Conservation (phyloP, 2,329 filamentous ascomycete species). For the Hortaea sp. region DNA sequence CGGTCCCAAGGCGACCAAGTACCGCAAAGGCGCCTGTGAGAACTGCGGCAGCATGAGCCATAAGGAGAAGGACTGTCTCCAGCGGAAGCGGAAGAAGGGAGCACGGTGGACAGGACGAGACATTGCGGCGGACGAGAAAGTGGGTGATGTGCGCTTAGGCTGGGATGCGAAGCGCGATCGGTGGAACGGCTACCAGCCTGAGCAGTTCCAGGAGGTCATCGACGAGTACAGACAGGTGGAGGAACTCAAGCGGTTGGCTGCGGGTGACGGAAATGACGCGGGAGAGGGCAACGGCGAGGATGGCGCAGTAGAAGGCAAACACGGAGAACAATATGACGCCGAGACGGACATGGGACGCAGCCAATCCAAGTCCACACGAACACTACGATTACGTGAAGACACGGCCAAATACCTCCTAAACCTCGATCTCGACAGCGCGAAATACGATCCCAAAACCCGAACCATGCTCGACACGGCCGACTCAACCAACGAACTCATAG, state of each 20-base stretch:
- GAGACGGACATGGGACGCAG: constrained; percentile 95
- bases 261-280: constrained; percentile 35
- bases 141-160: constrained; percentile 76
- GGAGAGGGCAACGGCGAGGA: constrained; percentile 37
- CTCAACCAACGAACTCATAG: constrained; percentile 69
- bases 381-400: constrained; percentile 86
- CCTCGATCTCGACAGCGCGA: constrained; percentile 88
- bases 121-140: constrained; percentile 82
- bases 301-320: constrained; percentile 33
- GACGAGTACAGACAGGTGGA: constrained; percentile 84
- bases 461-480: constrained; percentile 78
- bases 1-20: constrained; percentile 87
- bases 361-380: constrained; percentile 80
- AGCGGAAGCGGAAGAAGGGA: constrained; percentile 75
- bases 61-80: constrained; percentile 87
- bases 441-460: constrained; percentile 94
- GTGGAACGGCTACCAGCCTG: constrained; percentile 95
- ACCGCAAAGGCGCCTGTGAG: constrained; percentile 94
- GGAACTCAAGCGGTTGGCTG: constrained; percentile 49
- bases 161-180: constrained; percentile 97
- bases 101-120: constrained; percentile 87
- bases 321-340: constrained; percentile 67
- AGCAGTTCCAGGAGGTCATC: constrained; percentile 77
- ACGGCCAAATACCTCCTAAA: constrained; percentile 95
- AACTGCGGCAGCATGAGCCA: constrained; percentile 98